Base-by-base conservation (phyloP, 2,329 filamentous ascomycete species). In the Cadophora gregata region DNA sequence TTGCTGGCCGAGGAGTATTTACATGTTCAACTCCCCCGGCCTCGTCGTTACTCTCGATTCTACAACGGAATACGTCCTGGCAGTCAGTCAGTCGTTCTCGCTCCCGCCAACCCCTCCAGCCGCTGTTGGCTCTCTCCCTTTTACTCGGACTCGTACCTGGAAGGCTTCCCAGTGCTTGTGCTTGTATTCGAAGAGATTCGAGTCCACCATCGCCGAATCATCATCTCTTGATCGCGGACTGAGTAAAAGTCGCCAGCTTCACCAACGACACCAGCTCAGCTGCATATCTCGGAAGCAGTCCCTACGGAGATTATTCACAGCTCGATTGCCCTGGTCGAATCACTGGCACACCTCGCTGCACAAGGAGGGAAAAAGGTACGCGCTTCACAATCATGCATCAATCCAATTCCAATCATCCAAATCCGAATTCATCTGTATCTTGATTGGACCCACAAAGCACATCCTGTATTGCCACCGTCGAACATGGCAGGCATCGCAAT, bases 1-100 rank as follows among this genome's bases (percentile, higher is more conserved):
- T 25, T 42, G 55, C 16, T 38, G 53, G 33, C 55, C 33, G 31
- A 27, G 21, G 55, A 58, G 55, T 58, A 58, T 58, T 42, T 58
- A 58, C 55, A 25, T 58, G 33, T 16, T 38, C 33, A 27, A 6
- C 55, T 58, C 33, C 55, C 55, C 55, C 31, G 55, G 31, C 31
- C 31, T 58, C 33, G 7, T 58, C 55, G 31, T 25, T 24, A 21
- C n/a, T 47, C 42, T 47, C 42, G 42, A 47, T n/a, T 47, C 19
- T 10, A 21, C 19, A 21, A 19, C 10, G 42, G 42, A 47, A n/a
- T 47, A 47, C 42, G 42, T n/a, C n/a, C 42, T 47, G 19, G n/a
- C 42, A 47, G 42, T 47, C 42, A 47, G 42, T 56, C 31, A 19
- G 8, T 36, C 8, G 8, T 42, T 38, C 53, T 56, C 31, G 53